Base-by-base conservation (phyloP, 495 filamentous ascomycete species). In the Neurospora africana region DNA sequence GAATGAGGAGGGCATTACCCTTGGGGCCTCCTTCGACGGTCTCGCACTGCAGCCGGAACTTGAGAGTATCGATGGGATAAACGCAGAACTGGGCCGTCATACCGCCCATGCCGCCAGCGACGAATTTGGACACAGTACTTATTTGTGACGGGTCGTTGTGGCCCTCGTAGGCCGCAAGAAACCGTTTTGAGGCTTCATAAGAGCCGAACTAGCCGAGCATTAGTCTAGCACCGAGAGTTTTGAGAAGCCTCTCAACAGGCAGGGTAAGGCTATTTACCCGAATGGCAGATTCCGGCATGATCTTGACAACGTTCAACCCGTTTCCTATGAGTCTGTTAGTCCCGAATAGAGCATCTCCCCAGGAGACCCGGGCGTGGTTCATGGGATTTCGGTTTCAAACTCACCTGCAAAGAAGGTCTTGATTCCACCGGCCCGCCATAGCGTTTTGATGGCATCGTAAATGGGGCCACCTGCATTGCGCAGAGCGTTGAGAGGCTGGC, bases 281-380 rank as follows among this genome's bases (percentile, higher is more conserved):
- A 76, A 99, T 97, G 40, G 95, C 95, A 7, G 95, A 97, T 81
- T 99, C 95, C 8, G 95, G 95, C 91, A 98, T 95, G 68, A 99
- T 93, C 81, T 99, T 99, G 75, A 98, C 77, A 11, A 98, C 95
- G 77, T 99, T 99, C 72, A 99, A 86, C 9, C 95, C 95, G 78
- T 99, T 99, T 37, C 95, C 95, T 98, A 40, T 7, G 75, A 39
- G n/a, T 10, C 37, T 33, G 70, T 88, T 69, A 86, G 83, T 68
- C 33, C 21, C 44, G 23, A 30, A 58, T 58, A 0, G 23, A 11
- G 23, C 5, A 41, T n/a, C n/a, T 6, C 38, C 37, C 37, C 13
- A 35, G 70, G 39, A 72, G 72, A 15, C 33, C 47, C 19, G 23
- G 37, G 13, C 9, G 27, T 15, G 8, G 37, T 47, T 17, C 7